Evolutionary conservation across 2,329 filamentous ascomycete species (phyloP), one percentile per base, ranked within the genome.

Genomic region (Diplodia sapinea): DNA sequence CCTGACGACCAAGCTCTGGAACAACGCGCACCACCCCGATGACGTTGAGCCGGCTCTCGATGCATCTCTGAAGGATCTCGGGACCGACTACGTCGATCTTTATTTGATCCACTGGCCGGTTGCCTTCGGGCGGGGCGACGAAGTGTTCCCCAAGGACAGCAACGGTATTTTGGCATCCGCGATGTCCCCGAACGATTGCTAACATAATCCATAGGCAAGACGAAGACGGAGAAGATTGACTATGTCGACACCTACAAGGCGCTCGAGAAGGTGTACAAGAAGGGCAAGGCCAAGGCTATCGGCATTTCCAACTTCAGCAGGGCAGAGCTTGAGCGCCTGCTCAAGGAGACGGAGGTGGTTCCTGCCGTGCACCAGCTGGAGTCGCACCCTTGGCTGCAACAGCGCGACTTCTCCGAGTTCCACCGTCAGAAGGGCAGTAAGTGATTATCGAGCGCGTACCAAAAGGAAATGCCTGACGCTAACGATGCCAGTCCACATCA

Each of bases 1-100:
- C 87, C 89, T 97, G 76, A 91, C 94, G 71, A 93, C 90, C 80
- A 97, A 96, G 85, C 89, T 97, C 68, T 96, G 93, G 93, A 93
- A 94, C 83, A 89, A 89, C 72, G 96, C 93, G 87, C 92, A 96
- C 84, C 90, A 94, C 75, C 55, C 55, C 12, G 77, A 75, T 43
- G 75, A 76, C 33, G 68, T 69, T 5, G 51, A 68, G 36, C 66
- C 70, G 84, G 96, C 70, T 80, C 61, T 68, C 5, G 68, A 69
- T 63, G 68, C 68, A 3, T 70, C 70, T 17, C 55, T 71, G 12
- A 85, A 84, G 73, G 89, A 94, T 73, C 86, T 86, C 73, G 89
- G 90, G 70, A 79, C 96, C 69, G 92, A 94, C 75, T 96, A 96
- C 84, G 94, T 96, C 79, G 93, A 96, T 79, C 87, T 96, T 71